phyloP scores from a whole-genome alignment of 179 eudicot genomes.

The Beta macrorhiza region DNA sequence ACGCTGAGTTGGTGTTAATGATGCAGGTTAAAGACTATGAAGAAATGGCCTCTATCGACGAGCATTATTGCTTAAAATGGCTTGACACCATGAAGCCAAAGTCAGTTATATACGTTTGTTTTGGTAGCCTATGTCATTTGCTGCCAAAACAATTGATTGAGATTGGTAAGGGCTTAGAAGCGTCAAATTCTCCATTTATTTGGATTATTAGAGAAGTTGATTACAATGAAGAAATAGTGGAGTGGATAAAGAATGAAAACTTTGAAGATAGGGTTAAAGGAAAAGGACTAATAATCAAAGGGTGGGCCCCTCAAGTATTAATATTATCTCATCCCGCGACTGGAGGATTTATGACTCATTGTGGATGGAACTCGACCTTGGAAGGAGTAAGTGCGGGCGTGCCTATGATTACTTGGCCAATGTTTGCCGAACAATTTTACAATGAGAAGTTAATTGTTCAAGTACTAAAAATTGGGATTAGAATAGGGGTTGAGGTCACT shows the following conservation, averaged over 20 bases:
- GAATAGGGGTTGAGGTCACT: constrained; percentile 32
- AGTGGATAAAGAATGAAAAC: constrained; percentile 36
- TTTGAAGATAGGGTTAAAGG: constrained; percentile 39
- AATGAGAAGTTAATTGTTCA: constrained; percentile 45
- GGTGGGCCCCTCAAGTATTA: constrained; percentile 46
- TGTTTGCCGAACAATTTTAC: constrained; percentile 46
- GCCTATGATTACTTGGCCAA: constrained; percentile 47
- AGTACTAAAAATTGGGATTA: constrained; percentile 36
- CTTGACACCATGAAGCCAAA: constrained; percentile 36
- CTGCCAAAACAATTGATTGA: constrained; percentile 35
- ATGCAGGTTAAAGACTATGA: neutral
- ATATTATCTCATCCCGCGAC: constrained; percentile 36
- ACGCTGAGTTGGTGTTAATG: constrained; percentile 8
- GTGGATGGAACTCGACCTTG: constrained; percentile 47
- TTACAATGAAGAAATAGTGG: constrained; percentile 3
- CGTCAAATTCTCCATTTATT: constrained; percentile 40
- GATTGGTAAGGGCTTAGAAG: constrained; percentile 44
- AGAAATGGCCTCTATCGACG: constrained; percentile 21
- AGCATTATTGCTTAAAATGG: constrained; percentile 39
- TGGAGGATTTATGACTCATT: constrained; percentile 44
- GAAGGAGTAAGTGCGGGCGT: constrained; percentile 39
- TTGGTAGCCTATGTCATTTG: constrained; percentile 47
- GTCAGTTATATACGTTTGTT: constrained; percentile 46
- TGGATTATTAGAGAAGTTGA: constrained; percentile 41
- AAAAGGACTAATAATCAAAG: constrained; percentile 28